Conservation (phyloP, 129 eudicot species). For the Tagetes patula region DNA sequence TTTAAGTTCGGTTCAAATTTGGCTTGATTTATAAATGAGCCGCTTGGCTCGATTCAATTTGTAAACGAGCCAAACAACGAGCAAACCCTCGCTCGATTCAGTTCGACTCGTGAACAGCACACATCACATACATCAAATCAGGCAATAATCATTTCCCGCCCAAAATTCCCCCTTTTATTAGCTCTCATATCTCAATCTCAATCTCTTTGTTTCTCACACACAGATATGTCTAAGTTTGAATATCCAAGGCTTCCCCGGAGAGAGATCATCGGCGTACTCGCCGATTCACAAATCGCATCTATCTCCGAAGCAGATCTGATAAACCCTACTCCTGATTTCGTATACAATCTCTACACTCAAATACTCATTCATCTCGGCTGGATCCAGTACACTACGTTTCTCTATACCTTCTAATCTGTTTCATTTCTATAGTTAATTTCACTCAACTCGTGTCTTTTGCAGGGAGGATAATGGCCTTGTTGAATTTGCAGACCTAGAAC, state of each 20-base stretch:
- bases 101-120: no score
- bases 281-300: slow-evolving; percentile 46
- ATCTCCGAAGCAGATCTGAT: slow-evolving; percentile 56
- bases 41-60: no score
- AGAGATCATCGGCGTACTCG: slow-evolving; percentile 47
- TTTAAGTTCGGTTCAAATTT: no score
- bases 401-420: slow-evolving; percentile 16
- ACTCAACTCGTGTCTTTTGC: slow-evolving; percentile 17
- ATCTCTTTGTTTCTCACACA: not conserved
- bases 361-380: slow-evolving; percentile 50
- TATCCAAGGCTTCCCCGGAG: slow-evolving; percentile 53
- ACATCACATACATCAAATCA: no score
- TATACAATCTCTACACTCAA: slow-evolving; percentile 47
- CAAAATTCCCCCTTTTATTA: no score
- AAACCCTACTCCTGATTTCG: slow-evolving; percentile 62
- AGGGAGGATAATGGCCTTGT: slow-evolving; percentile 75
- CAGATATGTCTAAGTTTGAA: slow-evolving; percentile 58
- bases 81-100: no score
- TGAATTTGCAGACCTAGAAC: slow-evolving; percentile 66
- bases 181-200: not conserved
- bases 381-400: slow-evolving; percentile 37
- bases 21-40: no score
- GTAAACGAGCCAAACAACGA: no score
- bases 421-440: not conserved
- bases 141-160: no score